Conservation (phyloP, 176 grass and related monocot species). For the Aegilops tauschii region DNA sequence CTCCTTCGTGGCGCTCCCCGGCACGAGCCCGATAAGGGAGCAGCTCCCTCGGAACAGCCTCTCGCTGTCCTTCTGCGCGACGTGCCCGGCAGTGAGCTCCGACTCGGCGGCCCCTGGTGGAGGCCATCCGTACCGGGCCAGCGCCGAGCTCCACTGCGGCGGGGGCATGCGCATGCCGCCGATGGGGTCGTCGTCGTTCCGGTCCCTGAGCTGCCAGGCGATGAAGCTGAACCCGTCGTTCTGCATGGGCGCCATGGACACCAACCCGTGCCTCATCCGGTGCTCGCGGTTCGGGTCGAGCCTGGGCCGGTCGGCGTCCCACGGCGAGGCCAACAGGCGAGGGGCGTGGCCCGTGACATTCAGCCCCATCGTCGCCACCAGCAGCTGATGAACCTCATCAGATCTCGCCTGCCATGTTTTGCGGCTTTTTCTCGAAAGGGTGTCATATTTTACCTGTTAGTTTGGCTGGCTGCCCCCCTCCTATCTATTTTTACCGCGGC, state of each 20-base stretch:
- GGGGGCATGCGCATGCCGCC: constrained; percentile 34
- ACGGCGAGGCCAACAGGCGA: constrained; percentile 55
- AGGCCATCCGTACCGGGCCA: constrained; percentile 45
- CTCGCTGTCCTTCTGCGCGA: constrained; percentile 72
- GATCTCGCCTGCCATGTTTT: constrained; percentile 5
- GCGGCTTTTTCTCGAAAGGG: constrained; percentile 8
- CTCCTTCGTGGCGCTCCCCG: constrained; percentile 56
- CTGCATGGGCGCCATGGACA: constrained; percentile 76
- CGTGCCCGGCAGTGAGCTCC: constrained; percentile 69
- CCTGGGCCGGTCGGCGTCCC: constrained; percentile 57
- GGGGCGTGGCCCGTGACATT: constrained; percentile 59
- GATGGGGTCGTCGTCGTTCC: constrained; percentile 70
- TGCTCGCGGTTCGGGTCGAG: constrained; percentile 59
- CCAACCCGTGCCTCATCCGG: constrained; percentile 56
- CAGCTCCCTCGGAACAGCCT: constrained; percentile 61
- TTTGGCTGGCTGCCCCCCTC: constrained; percentile 10
- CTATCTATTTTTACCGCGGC: constrained; percentile 7
- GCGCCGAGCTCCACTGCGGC: constrained; percentile 50
- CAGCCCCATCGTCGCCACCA: constrained; percentile 52
- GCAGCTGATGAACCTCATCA: constrained; percentile 30
- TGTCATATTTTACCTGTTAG: not conserved
- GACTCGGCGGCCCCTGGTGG: constrained; percentile 38
- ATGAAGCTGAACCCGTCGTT: constrained; percentile 71
- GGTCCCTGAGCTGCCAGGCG: constrained; percentile 81
- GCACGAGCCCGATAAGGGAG: constrained; percentile 62